Conservation (phyloP, 768 basidiomycete genomes). For the Serendipita vermifera region DNA sequence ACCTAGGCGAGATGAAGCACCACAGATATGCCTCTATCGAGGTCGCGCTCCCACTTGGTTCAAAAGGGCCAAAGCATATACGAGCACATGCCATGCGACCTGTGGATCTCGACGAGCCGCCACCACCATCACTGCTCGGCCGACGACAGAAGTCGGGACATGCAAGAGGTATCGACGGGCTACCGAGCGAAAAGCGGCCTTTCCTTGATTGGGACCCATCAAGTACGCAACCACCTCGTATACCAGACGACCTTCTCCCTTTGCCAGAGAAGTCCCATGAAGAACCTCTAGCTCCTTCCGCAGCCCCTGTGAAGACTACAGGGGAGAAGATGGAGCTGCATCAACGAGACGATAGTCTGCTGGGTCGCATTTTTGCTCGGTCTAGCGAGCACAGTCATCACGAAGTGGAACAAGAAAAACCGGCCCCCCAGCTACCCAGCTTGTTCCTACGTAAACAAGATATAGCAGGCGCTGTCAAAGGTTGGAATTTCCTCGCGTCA, state of each 20-base stretch:
- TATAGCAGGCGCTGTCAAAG: constrained; percentile 2
- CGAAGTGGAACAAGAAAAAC: not conserved
- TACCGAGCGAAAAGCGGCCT: not conserved
- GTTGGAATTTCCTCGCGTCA: not conserved
- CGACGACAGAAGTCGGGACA: not conserved
- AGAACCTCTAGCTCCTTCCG: too few relatives aligned
- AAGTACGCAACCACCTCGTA: not conserved
- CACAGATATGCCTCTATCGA: constrained; percentile 17
- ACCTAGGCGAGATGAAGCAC: constrained; percentile 21
- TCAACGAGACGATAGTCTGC: not conserved
- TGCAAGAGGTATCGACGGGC: not conserved
- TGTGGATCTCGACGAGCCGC: constrained; percentile 9
- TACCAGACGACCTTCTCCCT: not conserved
- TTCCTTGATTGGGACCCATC: constrained; percentile 1
- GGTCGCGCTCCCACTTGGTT: constrained; percentile 15
- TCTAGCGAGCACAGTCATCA: not conserved
- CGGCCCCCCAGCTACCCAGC: not conserved
- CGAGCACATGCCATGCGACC: constrained; percentile 9
- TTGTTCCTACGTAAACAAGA: not conserved
- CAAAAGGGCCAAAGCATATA: constrained; percentile 14
- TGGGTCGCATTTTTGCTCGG: not conserved
- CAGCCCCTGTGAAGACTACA: too few relatives aligned
- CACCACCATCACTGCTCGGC: constrained; percentile 10
- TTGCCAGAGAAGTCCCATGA: too few relatives aligned
- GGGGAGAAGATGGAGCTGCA: too few relatives aligned